Conservation (phyloP, 345 rosid genomes). For the Bruguiera gymnorhiza region DNA sequence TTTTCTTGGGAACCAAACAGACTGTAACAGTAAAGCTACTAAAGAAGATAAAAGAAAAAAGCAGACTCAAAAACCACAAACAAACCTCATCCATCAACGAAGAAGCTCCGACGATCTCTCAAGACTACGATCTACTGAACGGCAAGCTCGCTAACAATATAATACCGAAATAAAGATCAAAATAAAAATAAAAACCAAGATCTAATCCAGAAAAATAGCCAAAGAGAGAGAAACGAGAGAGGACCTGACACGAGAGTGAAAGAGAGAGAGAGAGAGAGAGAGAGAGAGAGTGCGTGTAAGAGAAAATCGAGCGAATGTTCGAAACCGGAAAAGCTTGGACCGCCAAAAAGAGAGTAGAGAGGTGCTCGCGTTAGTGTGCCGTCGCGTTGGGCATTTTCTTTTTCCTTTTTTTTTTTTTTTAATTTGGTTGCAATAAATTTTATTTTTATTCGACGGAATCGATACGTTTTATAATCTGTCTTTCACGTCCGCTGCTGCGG, state of each 20-base stretch:
- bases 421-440: no score
- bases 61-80: not conserved
- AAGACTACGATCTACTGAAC: constrained; percentile 30
- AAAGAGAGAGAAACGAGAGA: not conserved
- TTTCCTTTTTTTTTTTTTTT: no score
- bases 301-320: constrained; percentile 37
- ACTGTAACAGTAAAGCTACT: not conserved
- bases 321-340: constrained; percentile 31
- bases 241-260: constrained; percentile 2
- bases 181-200: constrained; percentile 13
- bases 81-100: constrained; percentile 36
- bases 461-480: constrained; percentile 21
- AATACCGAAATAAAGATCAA: not conserved
- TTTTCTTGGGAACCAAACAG: constrained; percentile 38
- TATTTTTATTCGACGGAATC: constrained; percentile 27
- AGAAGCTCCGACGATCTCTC: constrained; percentile 11
- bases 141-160: not conserved
- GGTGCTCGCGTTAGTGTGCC: no score
- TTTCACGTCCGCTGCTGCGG: constrained; percentile 34
- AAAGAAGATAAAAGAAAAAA: not conserved
- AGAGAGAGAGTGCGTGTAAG: constrained; percentile 16
- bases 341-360: constrained; percentile 23
- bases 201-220: not conserved
- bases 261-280: constrained; percentile 1
- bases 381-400: no score